Evolutionary conservation across 169 alveolate species (phyloP), one percentile per base, ranked within the genome.

Genomic region (Ichthyophthirius multifiliis): DNA sequence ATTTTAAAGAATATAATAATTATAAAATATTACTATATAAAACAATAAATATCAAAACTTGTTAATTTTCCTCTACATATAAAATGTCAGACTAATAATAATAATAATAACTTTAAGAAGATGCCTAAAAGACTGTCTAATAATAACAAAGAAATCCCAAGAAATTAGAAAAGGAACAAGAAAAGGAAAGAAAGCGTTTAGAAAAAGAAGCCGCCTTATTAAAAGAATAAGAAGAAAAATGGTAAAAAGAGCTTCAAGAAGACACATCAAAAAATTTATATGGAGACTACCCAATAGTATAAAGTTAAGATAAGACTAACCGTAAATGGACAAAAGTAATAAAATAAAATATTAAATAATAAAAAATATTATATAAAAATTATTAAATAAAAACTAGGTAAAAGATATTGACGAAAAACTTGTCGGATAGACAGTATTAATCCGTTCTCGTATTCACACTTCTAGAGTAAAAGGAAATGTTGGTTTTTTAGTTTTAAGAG

Each of bases 401-500:
- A 44, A 43, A 7, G 65, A 65, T 32, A 32, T 78, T 30, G 73
- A 63, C 15, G 76, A 78, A 65, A 13, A 30, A 5, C 5, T 37
- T n/a, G 64, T 71, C 4, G 78, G 78, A 15, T 55, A 55, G 31
- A 55, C 71, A 10, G 71, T 55, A n/a, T 55, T 55, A 23, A 55
- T 55, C 39, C 23, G 71, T 27, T 34, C 71, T 12, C 87, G 97
- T 62, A 65, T 91, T 9, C 96, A 92, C 71, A 87, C 64, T 34
- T 74, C 92, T 37, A 86, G 95, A 81, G 91, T 90, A 16, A 90
- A 92, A 63, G 96, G 97, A 32, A 87, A 90, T 37, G 81, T 84
- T 18, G 94, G 93, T 43, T 94, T 94, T 62, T 71, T 94, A 39
- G 93, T 94, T 46, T 73, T 94, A 30, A 88, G 97, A 85, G 93